Percentiles rank a stretch among this genome's conserved stretches.
Evolutionary conservation across 2,329 filamentous ascomycete species (phyloP).

Genomic region (Aureobasidium sp.): DNA sequence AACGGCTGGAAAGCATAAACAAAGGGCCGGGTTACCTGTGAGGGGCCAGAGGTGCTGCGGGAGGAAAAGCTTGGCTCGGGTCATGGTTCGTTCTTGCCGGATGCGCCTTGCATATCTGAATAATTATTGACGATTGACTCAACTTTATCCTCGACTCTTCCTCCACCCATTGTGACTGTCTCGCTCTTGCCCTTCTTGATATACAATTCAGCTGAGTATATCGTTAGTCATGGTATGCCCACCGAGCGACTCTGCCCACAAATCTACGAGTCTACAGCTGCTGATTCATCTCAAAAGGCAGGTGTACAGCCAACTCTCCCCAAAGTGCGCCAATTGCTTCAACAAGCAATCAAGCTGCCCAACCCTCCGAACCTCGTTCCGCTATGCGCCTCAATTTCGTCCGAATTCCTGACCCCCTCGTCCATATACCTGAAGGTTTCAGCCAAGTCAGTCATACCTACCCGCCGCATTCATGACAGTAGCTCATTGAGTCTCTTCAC

Average conservation of each 20-base stretch:
- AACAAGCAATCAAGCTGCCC: constrained; percentile 42
- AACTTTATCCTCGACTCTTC: neutral
- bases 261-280: neutral
- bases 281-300: constrained; percentile 20
- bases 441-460: constrained; percentile 51
- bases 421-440: constrained; percentile 90
- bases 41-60: neutral
- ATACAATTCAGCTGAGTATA: neutral
- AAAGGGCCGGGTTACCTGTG: neutral
- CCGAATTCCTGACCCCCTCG: constrained; percentile 91
- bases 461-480: constrained; percentile 15
- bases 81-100: constrained; percentile 7
- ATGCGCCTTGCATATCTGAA: constrained; percentile 8
- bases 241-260: neutral
- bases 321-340: constrained; percentile 50
- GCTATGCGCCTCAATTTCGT: constrained; percentile 75
- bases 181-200: neutral
- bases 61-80: constrained; percentile 8
- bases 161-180: neutral
- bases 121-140: constrained; percentile 7
- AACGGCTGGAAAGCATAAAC: neutral
- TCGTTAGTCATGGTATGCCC: neutral
- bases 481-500: constrained; percentile 9
- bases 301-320: constrained; percentile 55
- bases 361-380: constrained; percentile 72